Base-by-base conservation (phyloP, 1,284 basidiomycete genomes). In the Vanrija pseudolonga region DNA sequence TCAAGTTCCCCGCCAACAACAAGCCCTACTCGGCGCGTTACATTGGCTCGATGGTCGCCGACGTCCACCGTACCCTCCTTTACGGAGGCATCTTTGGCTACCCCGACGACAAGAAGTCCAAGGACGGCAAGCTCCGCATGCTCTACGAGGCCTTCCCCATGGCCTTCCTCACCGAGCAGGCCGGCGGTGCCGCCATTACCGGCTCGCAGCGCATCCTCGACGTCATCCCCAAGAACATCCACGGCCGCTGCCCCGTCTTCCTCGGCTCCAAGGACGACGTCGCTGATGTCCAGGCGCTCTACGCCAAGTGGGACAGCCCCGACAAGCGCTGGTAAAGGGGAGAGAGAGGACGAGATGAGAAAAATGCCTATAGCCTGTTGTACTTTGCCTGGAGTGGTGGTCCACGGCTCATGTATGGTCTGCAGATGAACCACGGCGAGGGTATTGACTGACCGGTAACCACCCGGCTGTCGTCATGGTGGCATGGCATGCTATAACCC, bases 81-180 rank as follows among this genome's bases (percentile, higher is more conserved):
- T 98, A 99, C 73, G 96, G 96, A 40, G 96, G 96, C 47, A 98
- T 99, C 72, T 99, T 99, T 70, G 92, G 94, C 37, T 99, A 99
- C 78, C 96, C 96, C 6, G 87, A 87, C 68, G 96, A 98, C 80
- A 97, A 92, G 83, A 98, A 98, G 84, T 90, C 85, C 79, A 96
- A 94, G 81, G 87, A 79, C 65, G 73, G 95, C 55, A 99, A 99
- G 80, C 82, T 98, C 66, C 84, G 96, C 69, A 80, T 98, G 71
- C 80, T 98, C 46, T 99, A 98, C 71, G 96, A 98, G 79, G 95
- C 91, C 6, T 98, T 98, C 83, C 95, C 94, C n/a, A 98, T 98
- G 95, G 90, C 94, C 3, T 94, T 89, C 79, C 79, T 98, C 68
- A 93, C 86, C 4, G 95, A 98, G 71, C 73, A 94, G 87, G 96